Evolutionary conservation across 257 asterid genomes (phyloP).

Genomic region (Penstemon davidsonii): DNA sequence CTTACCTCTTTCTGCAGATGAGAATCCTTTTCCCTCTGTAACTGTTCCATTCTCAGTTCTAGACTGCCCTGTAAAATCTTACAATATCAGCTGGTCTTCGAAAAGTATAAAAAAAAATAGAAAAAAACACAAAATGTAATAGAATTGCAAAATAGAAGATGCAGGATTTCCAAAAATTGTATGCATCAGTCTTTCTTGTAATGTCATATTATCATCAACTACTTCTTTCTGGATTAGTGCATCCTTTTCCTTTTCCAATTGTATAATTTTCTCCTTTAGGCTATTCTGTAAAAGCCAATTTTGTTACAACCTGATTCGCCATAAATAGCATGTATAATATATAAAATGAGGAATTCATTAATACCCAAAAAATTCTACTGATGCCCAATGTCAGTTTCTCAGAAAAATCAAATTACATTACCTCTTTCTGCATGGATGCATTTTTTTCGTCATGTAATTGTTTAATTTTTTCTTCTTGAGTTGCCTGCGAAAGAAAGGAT

Average conservation of each 20-base stretch:
- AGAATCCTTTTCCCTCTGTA: conserved; percentile 41
- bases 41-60: conserved; percentile 38
- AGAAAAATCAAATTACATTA: conserved; percentile 29
- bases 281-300: conserved; percentile 47
- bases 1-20: conserved; percentile 54
- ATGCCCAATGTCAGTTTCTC: conserved; percentile 5
- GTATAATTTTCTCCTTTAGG: conserved; percentile 42
- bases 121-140: neutral
- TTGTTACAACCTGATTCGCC: conserved; percentile 32
- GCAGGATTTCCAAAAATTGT: conserved; percentile 17
- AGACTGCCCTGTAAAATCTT: conserved; percentile 38
- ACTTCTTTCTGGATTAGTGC: conserved; percentile 57
- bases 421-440: conserved; percentile 45
- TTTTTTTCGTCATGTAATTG: conserved; percentile 46
- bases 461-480: conserved; percentile 44
- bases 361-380: conserved; percentile 19
- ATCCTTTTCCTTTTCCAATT: conserved; percentile 50
- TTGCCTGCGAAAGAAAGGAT: conserved; percentile 38
- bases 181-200: conserved; percentile 1
- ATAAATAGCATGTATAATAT: conserved; percentile 24
- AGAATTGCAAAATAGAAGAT: neutral
- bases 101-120: conserved; percentile 12
- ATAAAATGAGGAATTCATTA: neutral
- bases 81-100: conserved; percentile 25
- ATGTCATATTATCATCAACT: conserved; percentile 18